Percentiles rank a stretch among this genome's conserved stretches.
Evolutionary conservation across 1,139 yeast species (phyloP).

Genomic region (Pichiaceae sp.): DNA sequence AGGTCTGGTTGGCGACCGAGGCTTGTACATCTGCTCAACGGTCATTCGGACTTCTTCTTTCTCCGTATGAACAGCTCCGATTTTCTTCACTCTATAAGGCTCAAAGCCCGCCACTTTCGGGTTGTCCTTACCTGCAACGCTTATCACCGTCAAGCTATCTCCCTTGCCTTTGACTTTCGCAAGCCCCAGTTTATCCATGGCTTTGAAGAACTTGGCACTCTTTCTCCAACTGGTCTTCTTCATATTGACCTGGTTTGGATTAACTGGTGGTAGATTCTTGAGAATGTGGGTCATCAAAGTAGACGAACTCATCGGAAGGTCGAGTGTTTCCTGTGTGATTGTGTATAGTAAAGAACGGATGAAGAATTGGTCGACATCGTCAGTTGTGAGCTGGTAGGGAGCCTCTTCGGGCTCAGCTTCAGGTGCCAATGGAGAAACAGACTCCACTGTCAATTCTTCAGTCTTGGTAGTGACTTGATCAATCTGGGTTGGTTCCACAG

Average conservation of each 20-base stretch:
- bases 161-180: constrained; percentile 66
- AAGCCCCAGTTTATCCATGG: constrained; percentile 70
- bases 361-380: constrained; percentile 76
- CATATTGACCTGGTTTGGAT: constrained; percentile 39
- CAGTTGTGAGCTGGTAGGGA: constrained; percentile 32
- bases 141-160: constrained; percentile 58
- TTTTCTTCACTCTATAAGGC: constrained; percentile 43
- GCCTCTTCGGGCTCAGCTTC: neutral
- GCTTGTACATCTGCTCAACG: constrained; percentile 41
- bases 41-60: constrained; percentile 21
- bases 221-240: constrained; percentile 89
- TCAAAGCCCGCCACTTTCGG: constrained; percentile 50
- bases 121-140: constrained; percentile 38
- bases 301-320: constrained; percentile 60
- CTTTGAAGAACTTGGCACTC: constrained; percentile 73
- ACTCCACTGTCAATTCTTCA: constrained; percentile 10
- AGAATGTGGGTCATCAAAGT: constrained; percentile 66
- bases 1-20: constrained; percentile 40
- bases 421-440: constrained; percentile 20
- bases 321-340: constrained; percentile 48
- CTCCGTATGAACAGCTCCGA: constrained; percentile 6
- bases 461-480: constrained; percentile 9
- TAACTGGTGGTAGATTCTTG: constrained; percentile 57
- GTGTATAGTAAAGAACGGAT: constrained; percentile 62
- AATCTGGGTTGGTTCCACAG: constrained; percentile 6